Percentiles rank a stretch among this genome's conserved stretches.
Conservation (phyloP, 441 rosid species). For the Euphorbia celastroides region DNA sequence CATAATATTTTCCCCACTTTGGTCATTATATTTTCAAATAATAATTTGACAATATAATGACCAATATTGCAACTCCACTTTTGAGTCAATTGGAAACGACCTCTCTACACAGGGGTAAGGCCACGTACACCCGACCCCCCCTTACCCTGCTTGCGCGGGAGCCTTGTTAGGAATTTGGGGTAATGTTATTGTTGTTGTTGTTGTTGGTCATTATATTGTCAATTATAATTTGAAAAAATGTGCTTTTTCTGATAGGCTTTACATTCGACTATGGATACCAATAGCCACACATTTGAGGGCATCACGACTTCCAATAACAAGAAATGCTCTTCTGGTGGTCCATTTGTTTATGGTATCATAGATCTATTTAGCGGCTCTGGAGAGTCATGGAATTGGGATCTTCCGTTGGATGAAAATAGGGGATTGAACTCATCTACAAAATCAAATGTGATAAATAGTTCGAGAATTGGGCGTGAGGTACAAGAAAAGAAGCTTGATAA, state of each 20-base stretch:
- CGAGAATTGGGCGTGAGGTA: slow-evolving; percentile 33
- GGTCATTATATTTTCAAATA: too few species aligned
- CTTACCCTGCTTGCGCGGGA: too few species aligned
- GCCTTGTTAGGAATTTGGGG: too few species aligned
- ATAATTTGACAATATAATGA: too few species aligned
- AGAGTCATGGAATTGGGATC: slow-evolving; percentile 78
- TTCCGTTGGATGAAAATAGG: slow-evolving; percentile 59
- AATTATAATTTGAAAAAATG: slow-evolving; percentile 19
- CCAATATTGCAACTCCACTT: too few species aligned
- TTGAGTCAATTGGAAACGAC: too few species aligned
- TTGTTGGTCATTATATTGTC: slow-evolving; percentile 7
- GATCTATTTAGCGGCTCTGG: slow-evolving; percentile 87
- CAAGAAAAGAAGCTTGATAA: slow-evolving; percentile 38
- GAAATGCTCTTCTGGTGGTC: slow-evolving; percentile 41
- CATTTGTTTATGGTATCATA: slow-evolving; percentile 81
- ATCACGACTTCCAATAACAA: slow-evolving; percentile 41
- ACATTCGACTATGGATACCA: slow-evolving; percentile 34
- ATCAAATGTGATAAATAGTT: slow-evolving; percentile 36
- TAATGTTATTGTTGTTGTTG: too few species aligned
- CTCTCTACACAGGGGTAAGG: too few species aligned
- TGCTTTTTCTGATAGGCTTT: slow-evolving; percentile 36
- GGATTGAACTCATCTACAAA: slow-evolving; percentile 40
- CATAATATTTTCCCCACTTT: neutral
- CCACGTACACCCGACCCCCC: too few species aligned
- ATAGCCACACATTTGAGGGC: slow-evolving; percentile 31